Percentiles rank a stretch among this genome's conserved stretches.
These are phyloP conservation scores for Phycomyces blakesleeanus DNA, from an alignment of 192 early-diverging fungal genomes.

Conservation along the genomic window DNA sequence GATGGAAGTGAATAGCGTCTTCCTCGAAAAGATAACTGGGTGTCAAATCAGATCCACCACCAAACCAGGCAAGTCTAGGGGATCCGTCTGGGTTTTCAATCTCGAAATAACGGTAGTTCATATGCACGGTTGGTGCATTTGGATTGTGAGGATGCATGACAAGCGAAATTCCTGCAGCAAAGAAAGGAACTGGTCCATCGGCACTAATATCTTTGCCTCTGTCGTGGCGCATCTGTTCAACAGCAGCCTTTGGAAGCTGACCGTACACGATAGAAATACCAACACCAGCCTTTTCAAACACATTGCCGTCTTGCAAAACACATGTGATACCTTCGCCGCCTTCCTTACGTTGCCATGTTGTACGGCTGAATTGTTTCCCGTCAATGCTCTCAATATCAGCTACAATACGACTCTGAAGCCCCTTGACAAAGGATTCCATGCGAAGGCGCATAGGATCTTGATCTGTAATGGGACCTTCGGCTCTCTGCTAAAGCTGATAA, in stretches of 20 bases:
- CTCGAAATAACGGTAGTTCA: conserved; percentile 98
- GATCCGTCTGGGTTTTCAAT: conserved; percentile 60
- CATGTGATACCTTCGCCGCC: conserved; percentile 92
- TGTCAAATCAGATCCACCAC: conserved; percentile 94
- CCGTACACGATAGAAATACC: conserved; percentile 86
- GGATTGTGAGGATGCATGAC: conserved; percentile 97
- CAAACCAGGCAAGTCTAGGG: conserved; percentile 89
- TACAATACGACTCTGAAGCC: conserved; percentile 76
- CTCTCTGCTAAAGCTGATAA: conserved; percentile 14
- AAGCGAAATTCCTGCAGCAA: conserved; percentile 86
- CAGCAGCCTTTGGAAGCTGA: conserved; percentile 71
- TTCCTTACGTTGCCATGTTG: conserved; percentile 84
- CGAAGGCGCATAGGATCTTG: conserved; percentile 69
- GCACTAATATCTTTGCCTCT: conserved; percentile 62
- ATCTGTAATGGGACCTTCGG: conserved; percentile 40
- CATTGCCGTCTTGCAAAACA: conserved; percentile 87
- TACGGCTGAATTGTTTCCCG: conserved; percentile 63
- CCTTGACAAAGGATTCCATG: conserved; percentile 78
- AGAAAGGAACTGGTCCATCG: conserved; percentile 67
- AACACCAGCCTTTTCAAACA: conserved; percentile 98
- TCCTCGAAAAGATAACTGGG: conserved; percentile 87
- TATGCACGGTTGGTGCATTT: conserved; percentile 91
- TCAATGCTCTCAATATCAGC: conserved; percentile 61
- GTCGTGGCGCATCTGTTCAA: conserved; percentile 85
- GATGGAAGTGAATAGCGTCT: conserved; percentile 93